Base-by-base conservation (phyloP, 2,329 filamentous ascomycete species). In the Arthrinium puccinioides region DNA sequence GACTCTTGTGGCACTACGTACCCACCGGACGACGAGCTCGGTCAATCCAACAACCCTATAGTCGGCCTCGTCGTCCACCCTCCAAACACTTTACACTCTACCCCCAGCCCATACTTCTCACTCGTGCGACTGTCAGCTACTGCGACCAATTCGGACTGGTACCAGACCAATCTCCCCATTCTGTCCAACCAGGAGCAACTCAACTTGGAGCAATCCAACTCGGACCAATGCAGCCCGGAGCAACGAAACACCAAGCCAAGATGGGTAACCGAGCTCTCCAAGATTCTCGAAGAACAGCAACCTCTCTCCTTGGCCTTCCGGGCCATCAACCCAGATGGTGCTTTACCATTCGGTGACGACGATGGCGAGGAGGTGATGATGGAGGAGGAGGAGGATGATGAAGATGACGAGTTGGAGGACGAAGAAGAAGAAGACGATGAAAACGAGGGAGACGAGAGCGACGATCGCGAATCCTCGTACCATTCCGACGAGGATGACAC, bases 121-220 rank as follows among this genome's bases (percentile, higher is more conserved):
- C 59, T 75, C 9, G 62, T 71, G 21, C 69, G 75, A 14, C 56
- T 71, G 23, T 72, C 72, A 1, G 74, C 69, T 8, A 76, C 72
- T 0, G 55, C 64, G 4, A 64, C 60, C 3, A 76, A 72, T 43
- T 50, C 57, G 11, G 62, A 67, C 45, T 79, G 74, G 74, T 72
- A 67, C 42, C 65, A 76, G 41, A 70, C 66, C 13, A 77, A 72
- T 44, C 48, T 65, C 2, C 52, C 61, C 11, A 37, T 54, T 0
- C 44, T 52, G 1, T 40, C 39, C 4, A 43, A 47, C 31, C 37
- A 27, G 7, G 44, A 44, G 21, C 9, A 44, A 2, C 38, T 39
- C n/a, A 19, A 23, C 10, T n/a, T n/a, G n/a, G n/a, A n/a, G n/a
- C n/a, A n/a, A n/a, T n/a, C n/a, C n/a, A n/a, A n/a, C n/a, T n/a